phyloP scores from a whole-genome alignment of 768 basidiomycete species.

The Kwoniella sp. region DNA sequence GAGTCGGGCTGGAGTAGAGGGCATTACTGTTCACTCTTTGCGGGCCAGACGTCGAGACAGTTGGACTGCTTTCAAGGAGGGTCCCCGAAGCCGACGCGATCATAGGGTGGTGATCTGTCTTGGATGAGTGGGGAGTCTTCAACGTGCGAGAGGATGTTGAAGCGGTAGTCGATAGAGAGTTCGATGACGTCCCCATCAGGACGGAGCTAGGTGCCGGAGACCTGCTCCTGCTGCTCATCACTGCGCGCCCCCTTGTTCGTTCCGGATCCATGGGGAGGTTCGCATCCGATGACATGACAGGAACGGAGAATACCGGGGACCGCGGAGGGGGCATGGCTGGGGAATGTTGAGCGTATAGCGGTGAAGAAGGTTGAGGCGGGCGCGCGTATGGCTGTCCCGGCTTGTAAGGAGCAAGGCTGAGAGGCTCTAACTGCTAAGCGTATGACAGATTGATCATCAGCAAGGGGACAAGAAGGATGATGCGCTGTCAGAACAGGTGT shows the following conservation, averaged over 20 bases:
- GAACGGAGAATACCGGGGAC: conserved; percentile 8
- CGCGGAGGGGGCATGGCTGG: conserved; percentile 15
- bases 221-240: conserved; percentile 2
- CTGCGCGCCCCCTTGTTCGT: not conserved
- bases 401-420: too few species aligned
- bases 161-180: conserved; percentile 34
- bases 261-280: not conserved
- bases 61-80: conserved; percentile 14
- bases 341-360: conserved; percentile 1
- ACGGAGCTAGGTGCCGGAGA: conserved; percentile 5
- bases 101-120: conserved; percentile 12
- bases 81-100: conserved; percentile 19
- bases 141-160: conserved; percentile 36
- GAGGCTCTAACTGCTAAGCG: too few species aligned
- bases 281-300: conserved; percentile 3
- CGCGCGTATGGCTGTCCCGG: not conserved
- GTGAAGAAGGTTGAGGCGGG: conserved; percentile 11
- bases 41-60: too few species aligned
- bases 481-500: too few species aligned
- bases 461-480: too few species aligned
- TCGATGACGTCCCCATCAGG: conserved; percentile 4
- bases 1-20: too few species aligned
- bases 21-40: too few species aligned
- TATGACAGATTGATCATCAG: too few species aligned
- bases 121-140: conserved; percentile 33